Evolutionary conservation across 345 rosid genomes (phyloP), one percentile per base, ranked within the genome.

Genomic region (Streptanthus diversifolius): DNA sequence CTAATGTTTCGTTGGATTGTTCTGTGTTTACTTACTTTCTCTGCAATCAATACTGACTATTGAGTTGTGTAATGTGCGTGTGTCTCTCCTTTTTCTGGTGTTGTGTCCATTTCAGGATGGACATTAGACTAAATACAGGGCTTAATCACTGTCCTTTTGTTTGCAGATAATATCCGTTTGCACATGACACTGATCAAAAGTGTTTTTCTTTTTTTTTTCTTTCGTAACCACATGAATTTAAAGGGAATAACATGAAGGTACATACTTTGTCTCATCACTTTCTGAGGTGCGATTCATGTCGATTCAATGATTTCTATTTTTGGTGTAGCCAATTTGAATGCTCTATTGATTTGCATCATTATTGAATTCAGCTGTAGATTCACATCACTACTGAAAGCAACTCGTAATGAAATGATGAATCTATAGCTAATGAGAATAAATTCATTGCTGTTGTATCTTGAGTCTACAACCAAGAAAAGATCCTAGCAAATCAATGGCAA

Each of bases 191-290:
- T 2, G 18, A 18, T 71, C 61, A 45, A 62, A 2, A 12, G 8
- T 27, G 29, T 32, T 14, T 8, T 32, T 6, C 22, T 39, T 11
- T 5, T 5, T 43, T 32, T 21, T 8, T 32, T 5, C 7, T 43
- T 2, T 36, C 1, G 19, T 7, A 33, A 24, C 43, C 47, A 68
- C 65, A 33, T 68, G 64, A 61, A 43, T 13, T 68, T 75, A 61
- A 60, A 60, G 57, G 62, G 40, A 68, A 61, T 61, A 75, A 68
- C 74, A 68, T 75, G 79, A 75, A 51, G 79, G 70, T 75, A 75
- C 74, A 53, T 18, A 13, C 35, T 53, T 75, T 68, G 79, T 68
- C 65, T 75, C 74, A 17, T 68, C 74, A 62, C 32, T 68, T 53
- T 75, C 64, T 17, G 36, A 49, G 24, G 41, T 40, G 44, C 60